Evolutionary conservation across 805 yeast species (phyloP), one percentile per base, ranked within the genome.

Genomic region (Saccharomycopsis sp.): DNA sequence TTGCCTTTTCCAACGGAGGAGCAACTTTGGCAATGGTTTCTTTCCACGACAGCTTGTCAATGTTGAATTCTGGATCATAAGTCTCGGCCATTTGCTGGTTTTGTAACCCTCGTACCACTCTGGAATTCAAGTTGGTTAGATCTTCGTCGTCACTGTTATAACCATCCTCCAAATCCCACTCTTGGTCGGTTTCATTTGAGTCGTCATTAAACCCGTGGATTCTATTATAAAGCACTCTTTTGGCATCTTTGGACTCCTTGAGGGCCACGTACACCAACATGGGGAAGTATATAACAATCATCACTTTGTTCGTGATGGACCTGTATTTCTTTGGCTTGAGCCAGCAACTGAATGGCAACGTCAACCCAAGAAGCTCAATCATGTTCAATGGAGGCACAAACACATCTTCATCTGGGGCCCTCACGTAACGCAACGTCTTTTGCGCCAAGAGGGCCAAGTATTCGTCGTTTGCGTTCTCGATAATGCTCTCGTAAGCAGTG

Each of bases 351-450:
- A 71, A 16, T 21, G 75, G 76, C 13, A 38, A 4, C 5, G 5
- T 10, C 21, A 69, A 55, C 4, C 77, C 51, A 5, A 73, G 35
- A 1, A 79, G 36, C 58, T 86, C 95, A 40, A 86, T 60, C 50
- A 86, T 57, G 56, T 86, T 86, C 49, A 84, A 68, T 4, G 95
- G 95, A 4, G 95, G 89, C 19, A 84, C 87, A 56, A 75, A 86
- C 30, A 85, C 81, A 53, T 81, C 76, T 43, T 76, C 79, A 61
- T 86, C 95, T 0, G 95, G 95, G 0, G 95, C 95, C 51, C 95
- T 69, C 39, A 85, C 76, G 56, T 81, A 86, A 47, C 88, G 69
- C 51, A 86, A 67, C 0, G 94, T 84, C 64, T 86, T 84, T 48
- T 81, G 81, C 3, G 95, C 83, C 50, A 82, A 82, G 40, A 84